phyloP scores from a whole-genome alignment of 805 yeast genomes.

The Saccharomycopsis oosterbeekiorum region DNA sequence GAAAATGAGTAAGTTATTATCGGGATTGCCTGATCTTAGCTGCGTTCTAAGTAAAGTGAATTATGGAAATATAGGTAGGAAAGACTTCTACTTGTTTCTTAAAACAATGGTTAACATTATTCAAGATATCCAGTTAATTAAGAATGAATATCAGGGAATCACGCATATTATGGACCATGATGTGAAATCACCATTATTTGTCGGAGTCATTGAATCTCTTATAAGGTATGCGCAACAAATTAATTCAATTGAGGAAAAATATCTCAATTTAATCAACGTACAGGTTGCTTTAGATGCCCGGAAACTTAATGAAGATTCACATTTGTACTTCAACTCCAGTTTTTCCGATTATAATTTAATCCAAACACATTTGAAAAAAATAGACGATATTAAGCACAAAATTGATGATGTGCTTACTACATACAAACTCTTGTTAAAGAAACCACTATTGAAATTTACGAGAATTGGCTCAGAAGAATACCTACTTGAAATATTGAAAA shows the following conservation, averaged over 20 bases:
- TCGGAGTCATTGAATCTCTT: conserved; percentile 30
- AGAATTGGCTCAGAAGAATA: conserved; percentile 58
- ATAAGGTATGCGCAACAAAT: conserved; percentile 26
- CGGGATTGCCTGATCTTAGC: conserved; percentile 46
- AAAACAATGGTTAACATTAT: conserved; percentile 33
- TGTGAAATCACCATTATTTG: conserved; percentile 28
- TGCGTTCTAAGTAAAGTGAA: conserved; percentile 47
- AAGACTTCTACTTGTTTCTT: conserved; percentile 49
- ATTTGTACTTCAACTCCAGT: conserved; percentile 32
- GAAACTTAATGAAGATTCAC: conserved; percentile 36
- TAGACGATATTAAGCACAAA: conserved; percentile 34
- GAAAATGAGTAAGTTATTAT: conserved; percentile 26
- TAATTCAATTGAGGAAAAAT: conserved; percentile 24
- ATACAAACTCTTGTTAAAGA: conserved; percentile 36
- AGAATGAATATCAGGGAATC: not conserved
- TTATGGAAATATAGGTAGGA: conserved; percentile 48
- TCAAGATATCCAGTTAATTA: conserved; percentile 23
- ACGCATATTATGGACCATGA: not conserved
- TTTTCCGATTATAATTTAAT: conserved; percentile 34
- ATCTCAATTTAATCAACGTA: conserved; percentile 41
- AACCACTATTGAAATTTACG: conserved; percentile 48
- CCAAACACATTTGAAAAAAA: conserved; percentile 27
- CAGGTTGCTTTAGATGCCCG: conserved; percentile 40
- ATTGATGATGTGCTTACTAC: conserved; percentile 43
- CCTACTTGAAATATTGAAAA: conserved; percentile 64